Percentiles rank a stretch among this genome's conserved stretches.
These are phyloP conservation scores for Brettanomyces nanus DNA, from an alignment of 805 yeast genomes.

Conservation along the genomic window DNA sequence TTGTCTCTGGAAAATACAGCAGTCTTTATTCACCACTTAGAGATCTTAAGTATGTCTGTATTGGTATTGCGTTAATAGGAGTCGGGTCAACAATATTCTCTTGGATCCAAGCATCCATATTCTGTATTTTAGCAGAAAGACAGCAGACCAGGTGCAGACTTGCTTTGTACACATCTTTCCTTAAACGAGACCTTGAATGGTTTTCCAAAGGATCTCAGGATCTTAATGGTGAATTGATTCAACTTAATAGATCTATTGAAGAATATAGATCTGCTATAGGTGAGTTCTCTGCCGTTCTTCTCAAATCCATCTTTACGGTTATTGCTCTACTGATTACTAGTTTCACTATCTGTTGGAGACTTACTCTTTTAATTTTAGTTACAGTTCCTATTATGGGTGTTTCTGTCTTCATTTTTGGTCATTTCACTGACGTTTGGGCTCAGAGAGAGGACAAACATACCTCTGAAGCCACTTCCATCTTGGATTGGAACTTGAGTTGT, in stretches of 20 bases:
- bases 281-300: constrained; percentile 51
- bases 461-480: constrained; percentile 45
- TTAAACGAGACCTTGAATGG: constrained; percentile 49
- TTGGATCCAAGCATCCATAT: constrained; percentile 50
- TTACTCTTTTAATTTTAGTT: constrained; percentile 71
- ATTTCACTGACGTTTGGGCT: constrained; percentile 40
- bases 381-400: constrained; percentile 60
- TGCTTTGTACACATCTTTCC: constrained; percentile 33
- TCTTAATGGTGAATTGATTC: constrained; percentile 56
- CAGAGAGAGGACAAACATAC: constrained; percentile 48
- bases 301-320: constrained; percentile 46
- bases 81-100: constrained; percentile 33
- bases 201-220: constrained; percentile 47
- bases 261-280: constrained; percentile 62
- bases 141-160: constrained; percentile 53
- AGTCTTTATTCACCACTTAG: constrained; percentile 24
- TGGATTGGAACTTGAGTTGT: constrained; percentile 65
- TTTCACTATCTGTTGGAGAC: constrained; percentile 74
- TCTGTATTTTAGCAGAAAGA: constrained; percentile 67
- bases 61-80: constrained; percentile 38
- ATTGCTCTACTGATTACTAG: constrained; percentile 54
- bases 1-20: constrained; percentile 25
- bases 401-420: constrained; percentile 42
- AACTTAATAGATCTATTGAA: constrained; percentile 64
- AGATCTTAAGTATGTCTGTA: constrained; percentile 27